A percentile compares a stretch with the other conserved stretches of the same genome.
Conservation (phyloP, 768 basidiomycete species). For the Candolleomyces efflorescens region DNA sequence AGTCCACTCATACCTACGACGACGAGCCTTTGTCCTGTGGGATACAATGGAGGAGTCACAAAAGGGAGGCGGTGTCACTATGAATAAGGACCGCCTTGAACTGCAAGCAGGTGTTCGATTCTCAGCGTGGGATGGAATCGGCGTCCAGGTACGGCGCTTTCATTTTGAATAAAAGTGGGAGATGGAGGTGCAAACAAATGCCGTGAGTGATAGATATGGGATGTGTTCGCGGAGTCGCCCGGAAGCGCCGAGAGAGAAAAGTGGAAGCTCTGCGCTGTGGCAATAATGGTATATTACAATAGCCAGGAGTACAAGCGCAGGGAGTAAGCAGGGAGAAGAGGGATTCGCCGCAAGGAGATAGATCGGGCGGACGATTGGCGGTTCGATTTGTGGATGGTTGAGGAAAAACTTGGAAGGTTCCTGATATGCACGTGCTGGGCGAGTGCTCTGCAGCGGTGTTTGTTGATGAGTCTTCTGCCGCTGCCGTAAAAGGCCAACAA, state of each 20-base stretch:
- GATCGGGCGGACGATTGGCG: conserved; percentile 26
- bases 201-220: not conserved
- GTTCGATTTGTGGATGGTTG: conserved; percentile 31
- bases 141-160: not conserved
- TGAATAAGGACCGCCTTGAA: too few species aligned
- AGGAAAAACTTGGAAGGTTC: conserved; percentile 34
- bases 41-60: too few species aligned
- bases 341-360: conserved; percentile 30
- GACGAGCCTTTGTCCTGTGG: too few species aligned
- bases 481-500: conserved; percentile 48
- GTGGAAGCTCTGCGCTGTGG: too few species aligned
- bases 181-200: not conserved
- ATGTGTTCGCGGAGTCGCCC: not conserved
- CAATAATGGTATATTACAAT: too few species aligned
- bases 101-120: not conserved
- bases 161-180: not conserved
- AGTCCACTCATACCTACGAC: not conserved
- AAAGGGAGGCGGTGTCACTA: too few species aligned
- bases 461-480: conserved; percentile 46
- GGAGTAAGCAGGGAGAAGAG: not conserved
- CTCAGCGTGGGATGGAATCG: not conserved
- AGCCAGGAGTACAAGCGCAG: too few species aligned
- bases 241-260: not conserved
- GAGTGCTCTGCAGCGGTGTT: conserved; percentile 32
- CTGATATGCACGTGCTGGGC: conserved; percentile 43